A percentile compares a stretch with the other conserved stretches of the same genome.
phyloP scores from a whole-genome alignment of 495 filamentous ascomycete genomes.

The Xylaria scruposa region DNA sequence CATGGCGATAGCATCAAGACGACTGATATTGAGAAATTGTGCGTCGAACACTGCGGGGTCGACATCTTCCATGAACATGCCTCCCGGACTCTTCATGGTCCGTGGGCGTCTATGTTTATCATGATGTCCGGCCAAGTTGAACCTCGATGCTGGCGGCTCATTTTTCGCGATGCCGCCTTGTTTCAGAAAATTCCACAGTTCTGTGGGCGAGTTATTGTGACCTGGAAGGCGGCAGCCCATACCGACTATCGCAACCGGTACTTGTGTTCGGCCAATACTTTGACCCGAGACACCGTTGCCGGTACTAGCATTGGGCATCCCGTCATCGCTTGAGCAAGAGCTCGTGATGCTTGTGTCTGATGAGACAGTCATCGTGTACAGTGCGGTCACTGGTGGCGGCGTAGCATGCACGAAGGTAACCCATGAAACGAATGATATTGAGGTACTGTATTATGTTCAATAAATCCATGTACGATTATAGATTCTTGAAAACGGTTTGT shows the following conservation, averaged over 20 bases:
- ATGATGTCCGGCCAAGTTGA: neutral
- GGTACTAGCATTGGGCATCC: neutral
- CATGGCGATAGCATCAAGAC: slow-evolving; percentile 70
- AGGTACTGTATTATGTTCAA: neutral
- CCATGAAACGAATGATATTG: neutral
- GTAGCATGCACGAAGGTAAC: neutral
- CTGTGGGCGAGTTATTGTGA: neutral
- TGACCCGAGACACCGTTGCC: neutral
- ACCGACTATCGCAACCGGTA: neutral
- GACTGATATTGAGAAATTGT: slow-evolving; percentile 79
- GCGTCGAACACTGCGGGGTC: slow-evolving; percentile 78
- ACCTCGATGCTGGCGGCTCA: neutral
- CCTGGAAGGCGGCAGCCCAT: slow-evolving; percentile 3
- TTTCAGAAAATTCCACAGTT: neutral
- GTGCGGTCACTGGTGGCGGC: neutral
- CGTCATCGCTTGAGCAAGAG: slow-evolving; percentile 1
- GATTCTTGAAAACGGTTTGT: neutral
- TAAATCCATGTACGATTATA: neutral
- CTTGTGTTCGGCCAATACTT: neutral
- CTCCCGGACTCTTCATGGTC: slow-evolving; percentile 17
- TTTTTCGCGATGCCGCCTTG: neutral
- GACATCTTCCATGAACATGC: slow-evolving; percentile 40
- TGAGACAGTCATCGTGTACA: neutral
- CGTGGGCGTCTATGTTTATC: neutral
- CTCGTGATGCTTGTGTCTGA: slow-evolving; percentile 5